Base-by-base conservation (phyloP, 495 filamentous ascomycete species). In the Neurospora sp. region DNA sequence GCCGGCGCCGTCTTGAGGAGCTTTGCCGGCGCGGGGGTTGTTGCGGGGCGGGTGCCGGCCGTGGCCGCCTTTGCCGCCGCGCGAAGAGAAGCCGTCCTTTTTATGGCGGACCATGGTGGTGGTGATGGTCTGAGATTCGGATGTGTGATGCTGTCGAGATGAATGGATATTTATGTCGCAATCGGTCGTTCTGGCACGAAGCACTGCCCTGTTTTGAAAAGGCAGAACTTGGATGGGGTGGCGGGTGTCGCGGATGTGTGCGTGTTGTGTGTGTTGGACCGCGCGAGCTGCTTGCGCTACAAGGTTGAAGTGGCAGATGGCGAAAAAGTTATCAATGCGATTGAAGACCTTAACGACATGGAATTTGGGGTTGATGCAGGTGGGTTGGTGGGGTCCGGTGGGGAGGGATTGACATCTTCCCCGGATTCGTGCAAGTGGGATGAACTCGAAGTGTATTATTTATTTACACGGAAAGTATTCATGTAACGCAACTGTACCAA, bases 41-140 rank as follows among this genome's bases (percentile, higher is more conserved):
- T 44, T 73, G 70, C 69, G 77, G 74, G 84, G 82, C 38, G 78
- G 85, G 80, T 77, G 78, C 6, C 79, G 78, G 39, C 76, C 74
- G 71, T 79, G 71, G 79, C 83, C 84, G 81, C 90, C 89, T 81
- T 90, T 92, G 77, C 90, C 89, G 78, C 90, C 88, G 75, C 83
- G 76, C 38, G 87, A 86, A 68, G 88, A 85, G 81, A 93, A 91
- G 79, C 89, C 89, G 82, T 97, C 94, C 84, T 97, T 97, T 81
- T 97, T 97, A 83, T 97, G 93, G 70, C 94, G 93, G 71, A 97
- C 93, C 94, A 96, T 96, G 2, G 41, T 80, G 35, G 7, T 16
- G 61, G 17, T 5, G 22, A 20, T 69, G 27, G 1, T 37, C 9
- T 65, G 14, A 39, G 37, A 20, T 20, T 20, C 14, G 69, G 17